Base-by-base conservation (phyloP, 257 asterid species). In the Oldenlandia corymbosa region DNA sequence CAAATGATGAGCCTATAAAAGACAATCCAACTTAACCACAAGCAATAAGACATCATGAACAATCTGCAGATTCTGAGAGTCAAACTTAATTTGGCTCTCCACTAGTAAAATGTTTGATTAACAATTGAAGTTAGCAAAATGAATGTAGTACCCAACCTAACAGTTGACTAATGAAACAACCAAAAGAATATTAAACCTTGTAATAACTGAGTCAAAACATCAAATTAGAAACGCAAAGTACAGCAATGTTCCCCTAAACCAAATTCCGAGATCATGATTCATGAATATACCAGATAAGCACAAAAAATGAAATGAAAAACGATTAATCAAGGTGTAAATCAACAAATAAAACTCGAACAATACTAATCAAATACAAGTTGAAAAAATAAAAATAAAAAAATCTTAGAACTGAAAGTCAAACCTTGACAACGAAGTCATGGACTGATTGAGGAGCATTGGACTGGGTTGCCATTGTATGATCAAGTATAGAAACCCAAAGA, bases 381-480 rank as follows among this genome's bases (percentile, higher is more conserved):
- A 28, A n/a, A n/a, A n/a, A n/a, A n/a, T n/a, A 61, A 58, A 58
- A 26, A 2, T 18, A 68, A 8, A 21, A n/a, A 68, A 31, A 13
- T 18, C n/a, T 8, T 48, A n/a, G 32, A 14, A 21, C 21, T n/a
- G 28, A 23, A n/a, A 7, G 1, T 36, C 57, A 53, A 23, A 91
- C 98, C 95, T 91, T 86, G 7, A 91, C 94, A 43, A 93, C 88
- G 79, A 91, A 91, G 5, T 86, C 95, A 69, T 91, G 86, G 59
- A 91, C 66, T 18, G 95, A 91, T 62, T 85, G 84, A 71, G 95
- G 95, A 37, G 62, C 74, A 73, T 42, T 67, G 11, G 92, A 83
- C 42, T 78, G 86, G 48, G 68, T 74, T 49, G 96, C 91, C 98
- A 88, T 91, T 7, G 56, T 52, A 27, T 60, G 53, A 14, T 68